Evolutionary conservation across 2,329 filamentous ascomycete species (phyloP), one percentile per base, ranked within the genome.

Genomic region (Harringtonia lauricola): DNA sequence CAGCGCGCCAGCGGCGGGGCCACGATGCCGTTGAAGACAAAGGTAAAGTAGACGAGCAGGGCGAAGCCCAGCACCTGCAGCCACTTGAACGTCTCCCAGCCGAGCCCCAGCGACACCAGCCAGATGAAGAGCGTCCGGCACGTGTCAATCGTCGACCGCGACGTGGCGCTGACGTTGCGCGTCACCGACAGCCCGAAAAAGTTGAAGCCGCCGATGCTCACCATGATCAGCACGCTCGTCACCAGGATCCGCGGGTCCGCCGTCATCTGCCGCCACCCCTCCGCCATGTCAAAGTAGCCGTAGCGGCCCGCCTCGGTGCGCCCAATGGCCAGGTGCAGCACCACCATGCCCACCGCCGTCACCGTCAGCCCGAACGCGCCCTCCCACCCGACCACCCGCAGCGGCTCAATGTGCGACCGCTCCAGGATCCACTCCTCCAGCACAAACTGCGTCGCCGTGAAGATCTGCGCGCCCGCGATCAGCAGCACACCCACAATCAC

Each of bases 171-270:
- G 52, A 98, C 87, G 49, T 67, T 81, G 47, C 86, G 79, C 1
- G 92, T 98, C 9, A 98, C 90, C 1, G 86, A 92, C 10, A 98
- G 76, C 8, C 92, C 92, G 63, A 98, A 98, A 70, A 94, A 98
- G 67, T 98, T 98, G 76, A 96, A 98, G 43, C 90, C 89, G 84
- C 90, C 90, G 55, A 98, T 98, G 56, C 87, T 94, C 52, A 98
- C 74, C 92, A 98, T 98, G 60, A 96, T 96, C 46, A 94, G 63
- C 8, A 96, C 43, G 51, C 87, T 94, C 19, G 86, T 86, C 3
- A 89, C 54, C 26, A 81, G 76, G 47, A 98, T 80, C 15, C 75
- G 66, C 42, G 68, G 74, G 62, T 89, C 80, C 30, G 79, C 68
- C 10, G 78, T 79, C 64, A 98, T 79, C 63, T 96, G 79, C 49